A percentile compares a stretch with the other conserved stretches of the same genome.
Conservation (phyloP, 192 early-diverging fungal genomes). For the Coemansia sp. region DNA sequence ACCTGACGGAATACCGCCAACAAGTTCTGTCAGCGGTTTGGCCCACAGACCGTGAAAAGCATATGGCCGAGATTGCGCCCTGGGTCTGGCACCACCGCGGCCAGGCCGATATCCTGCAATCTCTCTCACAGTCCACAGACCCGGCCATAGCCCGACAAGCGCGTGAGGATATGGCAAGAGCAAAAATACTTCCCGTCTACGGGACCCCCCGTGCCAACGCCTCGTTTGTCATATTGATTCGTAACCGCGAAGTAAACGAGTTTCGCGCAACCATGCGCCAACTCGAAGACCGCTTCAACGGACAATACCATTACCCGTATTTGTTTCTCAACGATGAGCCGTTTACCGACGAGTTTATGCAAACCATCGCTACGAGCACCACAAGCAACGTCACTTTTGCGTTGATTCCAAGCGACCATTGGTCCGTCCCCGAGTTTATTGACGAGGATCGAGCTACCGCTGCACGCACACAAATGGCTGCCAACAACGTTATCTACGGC, state of each 20-base stretch:
- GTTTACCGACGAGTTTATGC: conserved; percentile 58
- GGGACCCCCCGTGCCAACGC: conserved; percentile 16
- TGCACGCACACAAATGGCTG: conserved; percentile 59
- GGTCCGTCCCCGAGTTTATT: conserved; percentile 52
- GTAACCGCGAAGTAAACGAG: conserved; percentile 55
- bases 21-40: conserved; percentile 13
- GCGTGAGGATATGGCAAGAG: conserved; percentile 8
- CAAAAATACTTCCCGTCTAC: conserved; percentile 15
- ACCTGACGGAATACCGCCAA: conserved; percentile 28
- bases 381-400: conserved; percentile 57
- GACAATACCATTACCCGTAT: conserved; percentile 65
- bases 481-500: conserved; percentile 65
- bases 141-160: background rate
- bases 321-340: conserved; percentile 67
- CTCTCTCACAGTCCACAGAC: background rate
- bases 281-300: conserved; percentile 67
- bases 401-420: conserved; percentile 53
- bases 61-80: conserved; percentile 47
- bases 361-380: conserved; percentile 39
- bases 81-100: conserved; percentile 54
- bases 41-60: conserved; percentile 14
- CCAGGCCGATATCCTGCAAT: conserved; percentile 15
- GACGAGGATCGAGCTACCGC: conserved; percentile 23
- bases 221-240: conserved; percentile 56
- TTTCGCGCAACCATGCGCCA: conserved; percentile 53